Conservation (phyloP, 805 yeast species). For the Metschnikowia lunata region DNA sequence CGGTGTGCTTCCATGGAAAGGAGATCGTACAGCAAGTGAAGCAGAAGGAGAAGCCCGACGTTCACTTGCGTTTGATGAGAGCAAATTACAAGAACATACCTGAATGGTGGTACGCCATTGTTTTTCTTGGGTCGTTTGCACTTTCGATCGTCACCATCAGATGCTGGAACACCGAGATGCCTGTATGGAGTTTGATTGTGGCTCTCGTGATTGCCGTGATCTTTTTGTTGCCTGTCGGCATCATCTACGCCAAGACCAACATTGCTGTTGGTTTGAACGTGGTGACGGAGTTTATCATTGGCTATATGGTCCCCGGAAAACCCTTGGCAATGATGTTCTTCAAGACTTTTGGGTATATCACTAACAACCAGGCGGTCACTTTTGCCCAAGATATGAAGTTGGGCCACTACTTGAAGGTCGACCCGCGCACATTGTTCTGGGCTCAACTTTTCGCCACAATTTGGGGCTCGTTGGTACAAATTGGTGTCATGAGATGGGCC, state of each 20-base stretch:
- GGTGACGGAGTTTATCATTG: constrained; percentile 39
- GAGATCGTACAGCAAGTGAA: constrained; percentile 39
- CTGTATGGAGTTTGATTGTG: constrained; percentile 37
- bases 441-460: constrained; percentile 43
- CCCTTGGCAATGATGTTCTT: constrained; percentile 47
- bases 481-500: constrained; percentile 41
- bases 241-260: constrained; percentile 34
- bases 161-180: constrained; percentile 41
- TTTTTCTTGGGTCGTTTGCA: constrained; percentile 30
- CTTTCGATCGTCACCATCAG: constrained; percentile 35
- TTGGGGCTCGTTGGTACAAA: constrained; percentile 38
- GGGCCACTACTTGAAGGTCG: constrained; percentile 42
- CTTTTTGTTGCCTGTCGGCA: constrained; percentile 39
- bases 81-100: constrained; percentile 37
- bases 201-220: constrained; percentile 37
- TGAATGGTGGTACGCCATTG: constrained; percentile 40
- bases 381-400: constrained; percentile 46
- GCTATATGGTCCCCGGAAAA: constrained; percentile 45
- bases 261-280: constrained; percentile 40
- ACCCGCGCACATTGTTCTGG: constrained; percentile 36
- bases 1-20: constrained; percentile 51
- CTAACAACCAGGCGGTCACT: constrained; percentile 45
- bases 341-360: constrained; percentile 46
- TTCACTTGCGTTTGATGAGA: constrained; percentile 54
- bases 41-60: constrained; percentile 31